phyloP scores from a whole-genome alignment of 2,329 filamentous ascomycete species.

The Akanthomyces lecanii region DNA sequence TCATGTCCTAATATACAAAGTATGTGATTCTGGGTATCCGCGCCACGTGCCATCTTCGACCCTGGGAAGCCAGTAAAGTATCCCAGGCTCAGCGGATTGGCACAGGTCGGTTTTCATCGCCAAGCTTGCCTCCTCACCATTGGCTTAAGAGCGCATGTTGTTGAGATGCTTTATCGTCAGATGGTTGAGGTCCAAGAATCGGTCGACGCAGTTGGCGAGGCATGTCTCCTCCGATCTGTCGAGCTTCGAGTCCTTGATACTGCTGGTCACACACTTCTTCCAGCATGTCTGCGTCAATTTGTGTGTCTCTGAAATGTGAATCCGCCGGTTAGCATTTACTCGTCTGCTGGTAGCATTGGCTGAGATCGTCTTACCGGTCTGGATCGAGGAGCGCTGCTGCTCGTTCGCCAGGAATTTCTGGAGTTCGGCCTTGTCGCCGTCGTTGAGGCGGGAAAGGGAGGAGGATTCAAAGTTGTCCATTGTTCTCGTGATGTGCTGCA shows the following conservation, averaged over 20 bases:
- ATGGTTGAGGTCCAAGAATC: conserved; percentile 86
- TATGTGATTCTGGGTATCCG: not conserved
- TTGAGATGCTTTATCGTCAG: conserved; percentile 83
- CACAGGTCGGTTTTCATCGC: not conserved
- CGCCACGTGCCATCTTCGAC: not conserved
- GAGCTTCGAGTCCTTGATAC: conserved; percentile 67
- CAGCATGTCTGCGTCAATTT: conserved; percentile 73
- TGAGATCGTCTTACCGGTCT: conserved; percentile 49
- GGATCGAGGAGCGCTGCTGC: conserved; percentile 71
- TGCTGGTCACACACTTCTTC: conserved; percentile 82
- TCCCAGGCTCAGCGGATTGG: not conserved
- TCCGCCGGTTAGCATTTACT: conserved; percentile 18
- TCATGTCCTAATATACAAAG: not conserved
- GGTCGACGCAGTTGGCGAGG: conserved; percentile 86
- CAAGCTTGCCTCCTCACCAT: no score
- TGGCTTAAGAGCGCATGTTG: conserved; percentile 40
- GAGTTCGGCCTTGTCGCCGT: conserved; percentile 81
- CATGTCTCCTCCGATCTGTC: conserved; percentile 77
- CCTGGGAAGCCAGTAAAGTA: not conserved
- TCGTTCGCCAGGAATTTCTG: conserved; percentile 82
- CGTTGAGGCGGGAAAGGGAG: conserved; percentile 71
- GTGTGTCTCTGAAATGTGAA: conserved; percentile 43
- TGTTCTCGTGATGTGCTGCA: conserved; percentile 14
- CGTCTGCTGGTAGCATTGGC: conserved; percentile 11
- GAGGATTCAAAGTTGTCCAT: conserved; percentile 46